These are phyloP conservation scores for Cryptococcus sp. DNA, from an alignment of 1,284 basidiomycete genomes.

Conservation along the genomic window DNA sequence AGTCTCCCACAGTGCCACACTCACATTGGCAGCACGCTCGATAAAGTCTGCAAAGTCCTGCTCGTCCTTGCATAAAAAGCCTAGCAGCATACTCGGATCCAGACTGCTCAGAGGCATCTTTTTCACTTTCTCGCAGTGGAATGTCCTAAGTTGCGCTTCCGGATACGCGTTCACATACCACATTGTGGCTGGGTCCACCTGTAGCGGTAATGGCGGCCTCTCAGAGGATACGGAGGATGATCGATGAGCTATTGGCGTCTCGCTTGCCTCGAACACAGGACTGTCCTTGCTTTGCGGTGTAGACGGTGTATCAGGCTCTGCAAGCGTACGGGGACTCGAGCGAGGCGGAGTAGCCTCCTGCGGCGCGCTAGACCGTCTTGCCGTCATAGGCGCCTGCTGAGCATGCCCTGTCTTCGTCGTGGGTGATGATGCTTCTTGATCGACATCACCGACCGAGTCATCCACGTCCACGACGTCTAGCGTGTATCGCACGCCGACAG, in stretches of 20 bases:
- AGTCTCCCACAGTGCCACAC: slow-evolving; percentile 28
- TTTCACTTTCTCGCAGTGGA: slow-evolving; percentile 89
- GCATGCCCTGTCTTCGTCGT: slow-evolving; percentile 2
- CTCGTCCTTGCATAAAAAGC: slow-evolving; percentile 82
- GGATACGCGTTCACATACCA: slow-evolving; percentile 69
- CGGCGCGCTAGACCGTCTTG: slow-evolving; percentile 4
- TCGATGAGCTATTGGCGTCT: background rate
- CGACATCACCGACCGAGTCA: slow-evolving; percentile 26
- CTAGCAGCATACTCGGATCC: slow-evolving; percentile 95
- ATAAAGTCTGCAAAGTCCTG: slow-evolving; percentile 82
- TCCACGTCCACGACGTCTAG: slow-evolving; percentile 44
- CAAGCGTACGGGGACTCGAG: slow-evolving; percentile 7
- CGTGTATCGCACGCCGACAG: slow-evolving; percentile 14
- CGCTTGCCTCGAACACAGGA: slow-evolving; percentile 8
- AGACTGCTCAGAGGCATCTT: slow-evolving; percentile 90
- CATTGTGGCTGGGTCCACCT: slow-evolving; percentile 50
- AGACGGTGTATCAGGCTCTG: slow-evolving; percentile 9
- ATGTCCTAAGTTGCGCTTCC: slow-evolving; percentile 72
- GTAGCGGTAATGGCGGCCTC: background rate
- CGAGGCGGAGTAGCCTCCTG: slow-evolving; percentile 1
- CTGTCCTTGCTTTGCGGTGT: slow-evolving; percentile 11
- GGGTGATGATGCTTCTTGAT: slow-evolving; percentile 13
- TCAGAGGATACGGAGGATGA: background rate
- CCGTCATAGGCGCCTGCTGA: background rate
- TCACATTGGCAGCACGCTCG: slow-evolving; percentile 67